These are phyloP conservation scores for Boletus tomentosulus DNA, from an alignment of 768 basidiomycete species.

Conservation along the genomic window DNA sequence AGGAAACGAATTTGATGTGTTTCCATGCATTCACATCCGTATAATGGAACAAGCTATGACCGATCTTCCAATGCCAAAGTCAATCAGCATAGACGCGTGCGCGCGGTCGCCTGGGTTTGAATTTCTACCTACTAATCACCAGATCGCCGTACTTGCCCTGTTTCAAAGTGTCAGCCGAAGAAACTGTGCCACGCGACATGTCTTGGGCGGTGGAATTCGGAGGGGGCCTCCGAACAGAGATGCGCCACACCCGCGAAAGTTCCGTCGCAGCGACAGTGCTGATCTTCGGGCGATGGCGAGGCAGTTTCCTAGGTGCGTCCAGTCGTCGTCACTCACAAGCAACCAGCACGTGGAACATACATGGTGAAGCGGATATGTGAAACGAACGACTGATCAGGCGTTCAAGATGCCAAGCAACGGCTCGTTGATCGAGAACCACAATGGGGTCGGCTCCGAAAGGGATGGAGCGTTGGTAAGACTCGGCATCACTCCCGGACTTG, in stretches of 20 bases:
- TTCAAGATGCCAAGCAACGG: background rate
- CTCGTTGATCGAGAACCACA: background rate
- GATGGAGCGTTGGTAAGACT: background rate
- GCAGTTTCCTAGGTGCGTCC: background rate
- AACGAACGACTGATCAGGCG: constrained; percentile 4
- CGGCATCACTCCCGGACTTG: background rate
- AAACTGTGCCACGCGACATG: constrained; percentile 17
- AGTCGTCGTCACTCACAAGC: background rate
- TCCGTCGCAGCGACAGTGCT: constrained; percentile 2
- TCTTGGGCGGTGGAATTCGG: constrained; percentile 9
- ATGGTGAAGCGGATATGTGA: constrained; percentile 3
- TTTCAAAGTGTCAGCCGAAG: constrained; percentile 15
- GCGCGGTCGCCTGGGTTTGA: constrained; percentile 20
- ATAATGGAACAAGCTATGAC: background rate
- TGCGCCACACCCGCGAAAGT: constrained; percentile 22
- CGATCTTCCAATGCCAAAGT: constrained; percentile 19
- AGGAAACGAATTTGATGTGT: constrained; percentile 20
- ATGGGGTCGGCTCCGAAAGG: background rate
- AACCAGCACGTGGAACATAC: constrained; percentile 17
- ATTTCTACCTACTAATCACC: background rate
- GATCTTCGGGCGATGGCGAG: background rate
- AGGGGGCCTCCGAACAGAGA: constrained; percentile 6
- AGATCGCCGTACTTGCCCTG: constrained; percentile 15
- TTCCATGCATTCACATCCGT: constrained; percentile 11
- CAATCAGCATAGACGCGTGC: constrained; percentile 20